Conservation (phyloP, 2,329 filamentous ascomycete genomes). For the Ophiocordyceps camponoti-leonardi region DNA sequence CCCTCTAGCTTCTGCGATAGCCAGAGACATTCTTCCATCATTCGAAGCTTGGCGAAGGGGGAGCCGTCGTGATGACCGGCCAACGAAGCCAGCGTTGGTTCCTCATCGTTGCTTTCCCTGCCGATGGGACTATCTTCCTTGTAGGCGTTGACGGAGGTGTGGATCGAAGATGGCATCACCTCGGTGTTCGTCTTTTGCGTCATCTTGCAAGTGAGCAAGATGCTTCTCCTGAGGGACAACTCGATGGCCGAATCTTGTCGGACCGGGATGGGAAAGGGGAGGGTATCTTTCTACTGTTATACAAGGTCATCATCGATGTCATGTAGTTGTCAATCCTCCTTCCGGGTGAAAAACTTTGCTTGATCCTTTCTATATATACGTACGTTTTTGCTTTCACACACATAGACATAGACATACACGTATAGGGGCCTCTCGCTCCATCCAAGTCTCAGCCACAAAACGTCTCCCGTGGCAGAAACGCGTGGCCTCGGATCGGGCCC, state of each 20-base stretch:
- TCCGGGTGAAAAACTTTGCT: too few relatives aligned
- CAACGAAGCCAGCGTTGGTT: not conserved
- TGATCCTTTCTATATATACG: too few relatives aligned
- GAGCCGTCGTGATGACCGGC: not conserved
- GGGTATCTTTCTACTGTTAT: not conserved
- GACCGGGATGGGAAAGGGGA: not conserved
- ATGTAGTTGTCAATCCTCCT: not conserved
- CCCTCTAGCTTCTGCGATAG: not conserved
- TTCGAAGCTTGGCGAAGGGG: not conserved
- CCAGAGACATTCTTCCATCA: not conserved
- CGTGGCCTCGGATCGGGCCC: not conserved
- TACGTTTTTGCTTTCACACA: too few relatives aligned
- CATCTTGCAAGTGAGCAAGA: not conserved
- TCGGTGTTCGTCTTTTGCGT: not conserved
- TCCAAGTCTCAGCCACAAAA: not conserved
- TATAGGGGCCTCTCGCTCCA: too few relatives aligned
- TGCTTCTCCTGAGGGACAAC: too few relatives aligned
- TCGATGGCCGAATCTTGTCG: too few relatives aligned
- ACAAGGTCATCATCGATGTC: not conserved
- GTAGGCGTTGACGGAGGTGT: not conserved
- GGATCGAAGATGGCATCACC: not conserved
- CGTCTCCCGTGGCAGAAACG: not conserved
- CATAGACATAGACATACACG: too few relatives aligned
- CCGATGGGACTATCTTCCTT: not conserved
- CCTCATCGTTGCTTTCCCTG: not conserved